Base-by-base conservation (phyloP, 768 basidiomycete genomes). In the Leucocoprinus birnbaumii region DNA sequence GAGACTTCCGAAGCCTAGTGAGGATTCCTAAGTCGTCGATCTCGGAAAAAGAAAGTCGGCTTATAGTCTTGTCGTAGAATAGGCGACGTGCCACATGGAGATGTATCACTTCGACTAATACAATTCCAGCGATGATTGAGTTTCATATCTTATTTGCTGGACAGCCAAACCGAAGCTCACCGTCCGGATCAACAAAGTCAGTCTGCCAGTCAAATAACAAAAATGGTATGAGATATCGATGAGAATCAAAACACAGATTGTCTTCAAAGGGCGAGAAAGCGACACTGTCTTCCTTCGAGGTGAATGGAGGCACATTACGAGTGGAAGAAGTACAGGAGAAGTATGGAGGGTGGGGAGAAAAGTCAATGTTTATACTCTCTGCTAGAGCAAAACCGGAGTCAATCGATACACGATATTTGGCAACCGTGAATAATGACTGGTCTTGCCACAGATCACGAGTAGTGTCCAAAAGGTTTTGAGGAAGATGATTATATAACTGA, bases 211-310 rank as follows among this genome's bases (percentile, higher is more conserved):
- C 52, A 47, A 76, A 74, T 0, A 2, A 7, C 0, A 59, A 37
- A 55, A 74, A 75, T 0, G 6, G 18, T 0, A 24, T 19, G 3
- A 79, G 60, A 38, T 72, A 75, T 8, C 31, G 37, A 1, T 51
- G 14, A 0, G 64, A 24, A 1, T 68, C 58, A 58, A 84, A 83
- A 0, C 7, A 16, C 0, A 64, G 59, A 40, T 83, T 77, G 42
- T 84, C 82, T 2, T 76, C 75, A 48, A 76, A 81, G 0, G 80
- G 80, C 3, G 76, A 53, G 43, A 83, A 84, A 0, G 48, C 11
- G 1, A 59, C 34, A 4, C 60, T 44, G 3, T 9, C 1, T 8
- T 5, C 11, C 14, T 60, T 34, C 58, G 31, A 5, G 31, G 26
- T 16, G 14, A 51, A 18, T 1, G 60, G 18, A 31, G 45, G 27